Conservation (phyloP, 176 grass and related monocot species). For the Avena eriantha region DNA sequence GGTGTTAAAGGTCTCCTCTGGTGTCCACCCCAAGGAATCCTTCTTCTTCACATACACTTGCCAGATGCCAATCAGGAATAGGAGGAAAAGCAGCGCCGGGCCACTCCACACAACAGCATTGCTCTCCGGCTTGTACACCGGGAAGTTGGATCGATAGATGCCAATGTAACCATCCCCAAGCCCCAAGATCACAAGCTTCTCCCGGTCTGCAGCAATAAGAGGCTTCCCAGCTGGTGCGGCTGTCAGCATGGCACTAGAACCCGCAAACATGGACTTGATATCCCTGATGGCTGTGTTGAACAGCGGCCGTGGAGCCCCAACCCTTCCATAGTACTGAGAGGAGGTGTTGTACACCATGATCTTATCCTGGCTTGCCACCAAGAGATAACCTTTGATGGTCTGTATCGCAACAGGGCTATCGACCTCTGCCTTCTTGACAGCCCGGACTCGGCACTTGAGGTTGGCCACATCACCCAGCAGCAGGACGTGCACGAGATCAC, state of each 20-base stretch:
- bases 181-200: conserved; percentile 93
- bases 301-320: conserved; percentile 64
- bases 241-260: conserved; percentile 34
- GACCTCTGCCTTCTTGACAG: conserved; percentile 74
- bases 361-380: conserved; percentile 80
- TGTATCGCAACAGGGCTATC: conserved; percentile 69
- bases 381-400: conserved; percentile 78
- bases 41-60: conserved; percentile 99
- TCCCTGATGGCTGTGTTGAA: conserved; percentile 70
- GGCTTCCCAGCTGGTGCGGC: conserved; percentile 50
- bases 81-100: conserved; percentile 77
- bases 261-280: conserved; percentile 79
- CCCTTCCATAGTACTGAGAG: conserved; percentile 80
- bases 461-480: conserved; percentile 85
- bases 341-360: conserved; percentile 93
- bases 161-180: conserved; percentile 77
- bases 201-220: conserved; percentile 66
- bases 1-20: conserved; percentile 78
- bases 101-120: conserved; percentile 95
- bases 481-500: conserved; percentile 82
- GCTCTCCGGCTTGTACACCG: conserved; percentile 69
- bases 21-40: conserved; percentile 79
- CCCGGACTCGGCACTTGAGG: conserved; percentile 83
- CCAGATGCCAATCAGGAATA: conserved; percentile 90
- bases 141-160: conserved; percentile 85